Base-by-base conservation (phyloP, 805 yeast genomes). In the Komagataella kurtzmanii region DNA sequence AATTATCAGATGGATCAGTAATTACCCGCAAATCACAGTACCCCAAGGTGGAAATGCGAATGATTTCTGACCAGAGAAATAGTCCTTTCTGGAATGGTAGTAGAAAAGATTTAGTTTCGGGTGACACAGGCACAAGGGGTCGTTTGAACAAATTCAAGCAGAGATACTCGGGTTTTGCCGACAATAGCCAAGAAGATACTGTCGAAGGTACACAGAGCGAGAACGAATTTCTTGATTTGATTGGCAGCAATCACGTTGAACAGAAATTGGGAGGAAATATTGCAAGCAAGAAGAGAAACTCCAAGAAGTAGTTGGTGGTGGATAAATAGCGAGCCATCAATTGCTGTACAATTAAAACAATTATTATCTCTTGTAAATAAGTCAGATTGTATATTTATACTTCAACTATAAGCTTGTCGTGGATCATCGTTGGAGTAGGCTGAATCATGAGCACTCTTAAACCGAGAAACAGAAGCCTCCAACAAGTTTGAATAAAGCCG, bases 1-100 rank as follows among this genome's bases (percentile, higher is more conserved):
- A 91, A 67, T 75, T 90, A 53, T 84, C 95, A 57, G 99, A 93
- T 65, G 99, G 99, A 1, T 85, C 97, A 30, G 96, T 95, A 1
- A 73, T 89, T 40, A 72, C 71, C 43, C 78, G 99, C 67, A 77
- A 86, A 59, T 81, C 96, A 0, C 95, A 86, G 57, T 88, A 81
- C 54, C 99, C 99, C 8, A 85, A 88, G 60, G 83, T 78, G 51
- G 97, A 93, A 61, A 72, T 87, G 60, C 75, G 93, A 64, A 80
- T 88, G 79, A 79, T 93, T 58, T 79, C 81, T 50, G 99, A 93
- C 67, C 95, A 86, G 73, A 80, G 96, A 68, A 87, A 86, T 61
- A 81, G 80, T 60, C 80, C 89, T 43, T 66, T 86, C 52, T 93
- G 97, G 97, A 93, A 93, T 67, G 88, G 89, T 50, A 78, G 85